Percentiles rank a stretch among this genome's conserved stretches.
Conservation (phyloP, 1,284 basidiomycete species). For the Apiotrichum porosum region DNA sequence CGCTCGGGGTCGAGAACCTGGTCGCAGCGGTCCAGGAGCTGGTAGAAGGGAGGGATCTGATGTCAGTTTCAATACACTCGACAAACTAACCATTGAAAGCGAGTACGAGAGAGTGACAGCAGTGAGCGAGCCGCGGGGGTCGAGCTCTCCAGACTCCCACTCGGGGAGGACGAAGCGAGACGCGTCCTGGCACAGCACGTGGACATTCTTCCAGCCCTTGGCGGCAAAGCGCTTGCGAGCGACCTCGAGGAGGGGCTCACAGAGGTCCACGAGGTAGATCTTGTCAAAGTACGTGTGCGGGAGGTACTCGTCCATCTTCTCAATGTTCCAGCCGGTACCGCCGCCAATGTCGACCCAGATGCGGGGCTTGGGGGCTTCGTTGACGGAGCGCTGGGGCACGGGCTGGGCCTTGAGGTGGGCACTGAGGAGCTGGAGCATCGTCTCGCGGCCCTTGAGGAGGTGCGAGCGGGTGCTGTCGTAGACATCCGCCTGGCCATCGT, state of each 20-base stretch:
- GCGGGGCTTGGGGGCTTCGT: constrained; percentile 28
- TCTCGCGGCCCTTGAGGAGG: constrained; percentile 64
- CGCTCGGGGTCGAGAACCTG: constrained; percentile 61
- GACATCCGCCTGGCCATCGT: constrained; percentile 63
- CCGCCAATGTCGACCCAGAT: constrained; percentile 81
- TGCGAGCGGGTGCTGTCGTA: constrained; percentile 62
- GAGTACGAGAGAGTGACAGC: constrained; percentile 69
- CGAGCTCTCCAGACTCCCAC: constrained; percentile 54
- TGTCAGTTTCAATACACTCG: neutral
- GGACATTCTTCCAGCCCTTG: constrained; percentile 69
- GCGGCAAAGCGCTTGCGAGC: constrained; percentile 64
- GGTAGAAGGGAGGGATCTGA: constrained; percentile 67
- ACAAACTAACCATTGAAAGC: constrained; percentile 59
- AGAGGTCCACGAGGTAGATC: constrained; percentile 70
- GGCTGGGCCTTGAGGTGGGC: constrained; percentile 59
- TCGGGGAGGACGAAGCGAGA: constrained; percentile 62
- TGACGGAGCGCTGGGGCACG: constrained; percentile 4
- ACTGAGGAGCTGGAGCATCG: constrained; percentile 65
- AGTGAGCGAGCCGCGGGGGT: constrained; percentile 57
- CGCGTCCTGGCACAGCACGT: constrained; percentile 71
- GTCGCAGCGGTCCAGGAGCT: constrained; percentile 65
- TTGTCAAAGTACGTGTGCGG: constrained; percentile 62
- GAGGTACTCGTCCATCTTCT: constrained; percentile 68
- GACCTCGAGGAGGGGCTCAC: constrained; percentile 67
- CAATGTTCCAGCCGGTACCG: constrained; percentile 77